Percentiles rank a stretch among this genome's conserved stretches.
phyloP scores from a whole-genome alignment of 2,329 filamentous ascomycete species.

The Aureobasidium sp. region DNA sequence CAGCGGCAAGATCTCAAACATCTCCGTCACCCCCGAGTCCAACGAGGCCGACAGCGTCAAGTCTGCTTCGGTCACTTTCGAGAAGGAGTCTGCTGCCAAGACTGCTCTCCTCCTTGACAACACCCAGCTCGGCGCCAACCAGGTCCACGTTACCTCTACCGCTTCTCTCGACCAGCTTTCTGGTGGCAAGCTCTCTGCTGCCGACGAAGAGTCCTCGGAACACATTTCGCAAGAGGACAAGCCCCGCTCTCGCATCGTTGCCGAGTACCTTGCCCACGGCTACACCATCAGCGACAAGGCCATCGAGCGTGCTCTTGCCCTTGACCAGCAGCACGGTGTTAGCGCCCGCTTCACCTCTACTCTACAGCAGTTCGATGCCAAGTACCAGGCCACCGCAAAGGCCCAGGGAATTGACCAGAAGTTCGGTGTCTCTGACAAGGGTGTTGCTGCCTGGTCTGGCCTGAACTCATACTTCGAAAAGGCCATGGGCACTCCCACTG shows the following conservation, averaged over 20 bases:
- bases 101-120: slow-evolving; percentile 95
- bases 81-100: slow-evolving; percentile 94
- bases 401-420: slow-evolving; percentile 76
- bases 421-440: slow-evolving; percentile 73
- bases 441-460: slow-evolving; percentile 59
- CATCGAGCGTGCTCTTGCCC: slow-evolving; percentile 73
- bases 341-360: slow-evolving; percentile 70
- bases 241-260: slow-evolving; percentile 84
- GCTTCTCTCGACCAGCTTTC: slow-evolving; percentile 58
- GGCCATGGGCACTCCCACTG: slow-evolving; percentile 77
- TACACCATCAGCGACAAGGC: slow-evolving; percentile 75
- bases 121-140: slow-evolving; percentile 73
- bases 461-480: slow-evolving; percentile 91
- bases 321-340: slow-evolving; percentile 86
- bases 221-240: slow-evolving; percentile 94
- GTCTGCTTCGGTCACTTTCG: slow-evolving; percentile 87
- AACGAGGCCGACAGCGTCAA: slow-evolving; percentile 56
- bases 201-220: slow-evolving; percentile 49
- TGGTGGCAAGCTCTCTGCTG: slow-evolving; percentile 52
- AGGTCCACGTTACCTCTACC: slow-evolving; percentile 72
- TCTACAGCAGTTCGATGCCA: slow-evolving; percentile 69
- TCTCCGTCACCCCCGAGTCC: slow-evolving; percentile 63
- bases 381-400: slow-evolving; percentile 81
- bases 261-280: slow-evolving; percentile 93
- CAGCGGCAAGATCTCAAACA: slow-evolving; percentile 83